Conservation (phyloP, 2,329 filamentous ascomycete genomes). For the Colletotrichum theobromicola region DNA sequence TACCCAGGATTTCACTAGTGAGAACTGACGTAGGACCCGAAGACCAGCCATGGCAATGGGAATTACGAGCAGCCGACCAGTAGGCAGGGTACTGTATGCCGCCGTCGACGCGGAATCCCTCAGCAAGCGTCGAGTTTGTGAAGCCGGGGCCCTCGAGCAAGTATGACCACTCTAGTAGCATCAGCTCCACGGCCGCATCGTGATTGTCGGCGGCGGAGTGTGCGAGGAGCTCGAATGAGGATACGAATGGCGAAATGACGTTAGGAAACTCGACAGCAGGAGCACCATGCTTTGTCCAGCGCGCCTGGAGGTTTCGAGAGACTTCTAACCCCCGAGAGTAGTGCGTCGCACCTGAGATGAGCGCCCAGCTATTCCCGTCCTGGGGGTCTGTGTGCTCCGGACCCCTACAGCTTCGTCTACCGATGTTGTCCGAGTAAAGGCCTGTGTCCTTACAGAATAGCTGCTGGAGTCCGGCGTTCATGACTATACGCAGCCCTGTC, state of each 20-base stretch:
- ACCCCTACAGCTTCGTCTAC: slow-evolving; percentile 33
- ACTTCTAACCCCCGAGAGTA: slow-evolving; percentile 26
- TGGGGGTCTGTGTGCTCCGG: slow-evolving; percentile 49
- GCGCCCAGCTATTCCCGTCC: slow-evolving; percentile 54
- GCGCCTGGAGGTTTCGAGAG: slow-evolving; percentile 38
- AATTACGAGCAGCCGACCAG: slow-evolving; percentile 31
- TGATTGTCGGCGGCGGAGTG: slow-evolving; percentile 41
- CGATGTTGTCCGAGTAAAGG: slow-evolving; percentile 53
- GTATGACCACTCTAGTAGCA: slow-evolving; percentile 43
- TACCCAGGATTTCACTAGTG: slow-evolving; percentile 32
- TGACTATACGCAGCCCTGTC: slow-evolving; percentile 13
- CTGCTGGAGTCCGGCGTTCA: slow-evolving; percentile 25
- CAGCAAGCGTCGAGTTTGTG: slow-evolving; percentile 46
- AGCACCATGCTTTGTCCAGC: slow-evolving; percentile 51
- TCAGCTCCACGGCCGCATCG: slow-evolving; percentile 44
- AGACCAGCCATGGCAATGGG: slow-evolving; percentile 42
- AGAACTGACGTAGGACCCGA: slow-evolving; percentile 37
- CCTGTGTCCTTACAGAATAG: slow-evolving; percentile 28
- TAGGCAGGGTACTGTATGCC: slow-evolving; percentile 38
- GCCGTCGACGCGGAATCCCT: slow-evolving; percentile 44
- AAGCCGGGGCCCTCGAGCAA: slow-evolving; percentile 41
- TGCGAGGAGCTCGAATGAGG: slow-evolving; percentile 37
- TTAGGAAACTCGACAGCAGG: slow-evolving; percentile 45
- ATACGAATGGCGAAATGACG: slow-evolving; percentile 40
- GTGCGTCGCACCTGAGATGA: slow-evolving; percentile 32